Evolutionary conservation across 2,329 filamentous ascomycete species (phyloP), one percentile per base, ranked within the genome.

Genomic region (Penicillium fuscoglaucum): DNA sequence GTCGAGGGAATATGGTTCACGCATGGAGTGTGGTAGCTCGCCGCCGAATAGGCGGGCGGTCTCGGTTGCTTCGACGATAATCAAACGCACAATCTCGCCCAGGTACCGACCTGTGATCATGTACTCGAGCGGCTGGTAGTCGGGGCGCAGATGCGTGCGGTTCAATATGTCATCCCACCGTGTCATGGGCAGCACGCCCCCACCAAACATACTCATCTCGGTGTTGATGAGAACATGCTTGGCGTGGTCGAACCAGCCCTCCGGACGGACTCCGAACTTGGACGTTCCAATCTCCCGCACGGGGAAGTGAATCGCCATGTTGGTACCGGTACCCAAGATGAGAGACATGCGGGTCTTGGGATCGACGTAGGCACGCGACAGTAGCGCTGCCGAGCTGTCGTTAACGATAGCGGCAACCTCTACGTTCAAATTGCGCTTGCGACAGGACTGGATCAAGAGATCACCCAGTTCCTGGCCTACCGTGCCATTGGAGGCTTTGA

Each of bases 51-150:
- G 70, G 5, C 80, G 79, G 4, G 80, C 80, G 1, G 77, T 81
- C 26, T 81, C 76, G 37, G 86, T 81, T 1, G 84, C 85, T 61
- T 88, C 86, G 7, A 85, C 72, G 9, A 87, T 76, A 55, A 88
- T 82, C 29, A 88, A 72, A 15, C 86, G 80, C 6, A 86, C 81
- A 51, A 88, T 83, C 64, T 88, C 86, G 24, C 85, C 86, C 1
- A 88, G 75, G 66, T 88, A 88, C 17, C 84, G 81, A 19, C 86
- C 86, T 12, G 84, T 84, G 61, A 85, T 81, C 74, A 87, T 81
- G 66, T 87, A 85, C 67, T 88, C 86, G 58, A 88, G 78, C 1
- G 86, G 86, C 64, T 88, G 86, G 63, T 87, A 88, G 71, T 87
- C 83, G 0, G 85, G 85, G 10, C 80, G 75, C 17, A 80, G 67